These are phyloP conservation scores for Lupinus albus DNA, from an alignment of 306 rosid genomes.

Conservation along the genomic window DNA sequence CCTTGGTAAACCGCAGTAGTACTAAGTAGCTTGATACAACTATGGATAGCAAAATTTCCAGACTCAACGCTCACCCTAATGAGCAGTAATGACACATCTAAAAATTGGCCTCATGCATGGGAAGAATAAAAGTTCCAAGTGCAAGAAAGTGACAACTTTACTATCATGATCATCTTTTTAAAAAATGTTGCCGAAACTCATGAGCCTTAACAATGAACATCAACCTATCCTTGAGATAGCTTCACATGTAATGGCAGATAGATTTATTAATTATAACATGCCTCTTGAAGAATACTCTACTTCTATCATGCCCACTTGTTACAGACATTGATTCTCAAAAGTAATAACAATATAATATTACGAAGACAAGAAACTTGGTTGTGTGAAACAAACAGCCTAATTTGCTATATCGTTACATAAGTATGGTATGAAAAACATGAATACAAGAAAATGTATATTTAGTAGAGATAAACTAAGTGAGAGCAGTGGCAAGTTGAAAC, in stretches of 20 bases:
- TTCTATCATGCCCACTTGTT: conserved; percentile 1
- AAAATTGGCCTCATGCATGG: background rate
- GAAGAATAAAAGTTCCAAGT: background rate
- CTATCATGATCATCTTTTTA: background rate
- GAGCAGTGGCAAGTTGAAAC: conserved; percentile 29
- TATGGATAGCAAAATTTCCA: background rate
- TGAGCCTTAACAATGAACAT: background rate
- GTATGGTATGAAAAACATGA: background rate
- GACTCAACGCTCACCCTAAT: background rate
- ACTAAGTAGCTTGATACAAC: background rate
- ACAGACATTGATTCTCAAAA: background rate
- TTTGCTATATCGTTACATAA: conserved; percentile 3
- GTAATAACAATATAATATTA: background rate
- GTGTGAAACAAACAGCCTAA: conserved; percentile 23
- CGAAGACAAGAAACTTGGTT: background rate
- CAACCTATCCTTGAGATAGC: background rate
- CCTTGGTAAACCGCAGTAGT: background rate
- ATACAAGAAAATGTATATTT: conserved; percentile 21
- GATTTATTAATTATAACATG: conserved; percentile 10
- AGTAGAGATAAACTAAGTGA: conserved; percentile 5
- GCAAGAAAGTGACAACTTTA: background rate
- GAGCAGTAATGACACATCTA: background rate
- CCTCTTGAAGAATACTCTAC: conserved; percentile 10
- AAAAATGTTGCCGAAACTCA: background rate
- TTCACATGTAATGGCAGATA: background rate